phyloP scores from a whole-genome alignment of 495 filamentous ascomycete genomes.

The Penicillium daleae region DNA sequence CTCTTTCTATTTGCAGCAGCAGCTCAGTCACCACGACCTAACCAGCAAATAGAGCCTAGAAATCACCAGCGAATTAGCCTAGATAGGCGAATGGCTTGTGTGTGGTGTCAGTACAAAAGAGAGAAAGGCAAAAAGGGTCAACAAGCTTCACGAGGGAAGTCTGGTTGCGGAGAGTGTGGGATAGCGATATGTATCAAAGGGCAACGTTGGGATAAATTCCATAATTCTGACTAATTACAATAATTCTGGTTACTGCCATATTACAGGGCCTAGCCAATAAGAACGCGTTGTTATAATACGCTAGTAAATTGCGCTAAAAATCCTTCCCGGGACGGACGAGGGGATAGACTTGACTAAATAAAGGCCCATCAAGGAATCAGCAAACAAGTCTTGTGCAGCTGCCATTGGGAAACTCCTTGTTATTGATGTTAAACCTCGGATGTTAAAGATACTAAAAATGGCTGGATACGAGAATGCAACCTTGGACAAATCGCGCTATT shows the following conservation, averaged over 20 bases:
- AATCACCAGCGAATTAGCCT: background rate
- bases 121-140: background rate
- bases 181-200: background rate
- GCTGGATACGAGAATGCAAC: constrained; percentile 16
- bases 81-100: background rate
- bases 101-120: background rate
- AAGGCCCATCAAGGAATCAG: no score
- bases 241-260: background rate
- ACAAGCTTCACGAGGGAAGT: background rate
- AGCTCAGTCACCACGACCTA: no score
- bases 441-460: constrained; percentile 12
- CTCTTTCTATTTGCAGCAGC: background rate
- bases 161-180: background rate
- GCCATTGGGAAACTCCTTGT: background rate
- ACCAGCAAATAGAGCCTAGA: background rate
- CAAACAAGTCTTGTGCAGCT: background rate
- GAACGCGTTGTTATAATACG: background rate
- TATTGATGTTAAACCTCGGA: constrained; percentile 3
- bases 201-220: background rate
- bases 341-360: no score
- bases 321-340: background rate
- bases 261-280: background rate
- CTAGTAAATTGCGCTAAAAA: no score
- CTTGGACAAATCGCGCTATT: constrained; percentile 11
- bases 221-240: background rate